Conservation (phyloP, 352 stramenopile species). For the Pythium diclinum region DNA sequence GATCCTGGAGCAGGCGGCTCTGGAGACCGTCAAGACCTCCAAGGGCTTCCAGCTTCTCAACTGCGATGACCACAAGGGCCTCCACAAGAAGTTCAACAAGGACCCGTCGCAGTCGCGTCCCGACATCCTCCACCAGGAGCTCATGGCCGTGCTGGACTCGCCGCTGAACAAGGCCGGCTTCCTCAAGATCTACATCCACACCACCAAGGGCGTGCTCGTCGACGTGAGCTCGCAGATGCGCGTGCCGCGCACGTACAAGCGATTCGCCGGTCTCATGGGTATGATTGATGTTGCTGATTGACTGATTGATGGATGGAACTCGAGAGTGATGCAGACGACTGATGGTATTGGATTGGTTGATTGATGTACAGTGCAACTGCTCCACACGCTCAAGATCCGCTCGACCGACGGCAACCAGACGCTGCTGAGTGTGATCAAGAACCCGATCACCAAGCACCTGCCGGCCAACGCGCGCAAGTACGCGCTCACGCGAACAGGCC, state of each 20-base stretch:
- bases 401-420: slow-evolving; percentile 95
- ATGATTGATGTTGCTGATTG: slow-evolving; percentile 1
- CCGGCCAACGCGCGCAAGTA: slow-evolving; percentile 95
- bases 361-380: slow-evolving; percentile 93
- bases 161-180: slow-evolving; percentile 99
- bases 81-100: slow-evolving; percentile 95
- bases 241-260: slow-evolving; percentile 99
- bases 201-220: slow-evolving; percentile 96
- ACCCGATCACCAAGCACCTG: slow-evolving; percentile 97
- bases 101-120: slow-evolving; percentile 96
- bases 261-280: slow-evolving; percentile 96
- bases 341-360: slow-evolving; percentile 1
- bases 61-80: slow-evolving; percentile 98
- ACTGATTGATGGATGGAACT: not conserved
- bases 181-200: slow-evolving; percentile 98
- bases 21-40: slow-evolving; percentile 99
- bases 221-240: slow-evolving; percentile 98
- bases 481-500: slow-evolving; percentile 92
- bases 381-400: slow-evolving; percentile 99
- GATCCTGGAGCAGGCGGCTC: slow-evolving; percentile 96
- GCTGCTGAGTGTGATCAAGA: slow-evolving; percentile 99
- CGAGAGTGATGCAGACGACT: not conserved
- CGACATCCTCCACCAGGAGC: slow-evolving; percentile 99
- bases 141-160: slow-evolving; percentile 98
- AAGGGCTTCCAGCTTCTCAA: slow-evolving; percentile 99